Conservation (phyloP, 2,329 filamentous ascomycete species). For the Colletotrichum sp. region DNA sequence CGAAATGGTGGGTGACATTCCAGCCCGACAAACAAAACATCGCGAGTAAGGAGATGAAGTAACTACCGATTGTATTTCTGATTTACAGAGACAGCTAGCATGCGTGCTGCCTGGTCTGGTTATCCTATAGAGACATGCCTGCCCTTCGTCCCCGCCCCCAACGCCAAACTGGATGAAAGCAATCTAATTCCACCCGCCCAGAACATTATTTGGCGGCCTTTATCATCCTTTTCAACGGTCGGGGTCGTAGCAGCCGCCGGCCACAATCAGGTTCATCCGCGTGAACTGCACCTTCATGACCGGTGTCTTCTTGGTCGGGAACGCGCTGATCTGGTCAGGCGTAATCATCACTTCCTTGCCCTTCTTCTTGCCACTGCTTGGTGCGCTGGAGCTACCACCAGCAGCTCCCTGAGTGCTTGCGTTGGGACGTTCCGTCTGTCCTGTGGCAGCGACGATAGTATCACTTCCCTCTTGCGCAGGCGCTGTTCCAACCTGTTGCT, state of each 20-base stretch:
- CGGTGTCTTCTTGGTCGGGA: constrained; percentile 94
- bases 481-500: constrained; percentile 10
- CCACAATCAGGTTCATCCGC: constrained; percentile 91
- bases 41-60: neutral
- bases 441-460: constrained; percentile 29
- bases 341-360: constrained; percentile 89
- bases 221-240: constrained; percentile 41
- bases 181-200: neutral
- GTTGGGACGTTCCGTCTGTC: constrained; percentile 31
- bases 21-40: neutral
- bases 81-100: neutral
- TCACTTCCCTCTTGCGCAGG: constrained; percentile 31
- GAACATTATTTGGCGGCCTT: neutral
- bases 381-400: constrained; percentile 29
- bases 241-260: constrained; percentile 74
- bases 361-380: constrained; percentile 68
- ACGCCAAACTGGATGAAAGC: constrained; percentile 19
- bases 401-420: constrained; percentile 31
- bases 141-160: constrained; percentile 6
- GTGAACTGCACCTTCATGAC: constrained; percentile 95
- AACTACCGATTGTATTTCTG: neutral
- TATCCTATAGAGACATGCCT: neutral
- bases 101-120: neutral
- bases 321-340: constrained; percentile 92
- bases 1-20: neutral